A percentile compares a stretch with the other conserved stretches of the same genome.
Conservation (phyloP, 2,329 filamentous ascomycete genomes). For the Fusarium foetens region DNA sequence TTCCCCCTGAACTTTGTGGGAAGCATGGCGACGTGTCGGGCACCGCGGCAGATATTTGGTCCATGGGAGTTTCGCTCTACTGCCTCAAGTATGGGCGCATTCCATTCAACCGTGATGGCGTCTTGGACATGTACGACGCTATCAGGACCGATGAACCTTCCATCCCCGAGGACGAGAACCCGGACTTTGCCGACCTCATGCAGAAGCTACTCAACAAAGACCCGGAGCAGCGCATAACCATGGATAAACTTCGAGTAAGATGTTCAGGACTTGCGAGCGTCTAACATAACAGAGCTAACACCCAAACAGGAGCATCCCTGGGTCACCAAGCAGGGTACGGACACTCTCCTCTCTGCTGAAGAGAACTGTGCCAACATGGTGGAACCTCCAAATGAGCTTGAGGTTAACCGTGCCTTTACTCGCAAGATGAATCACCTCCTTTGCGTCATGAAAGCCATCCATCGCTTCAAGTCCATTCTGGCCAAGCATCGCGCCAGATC, state of each 20-base stretch:
- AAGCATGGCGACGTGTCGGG: conserved; percentile 90
- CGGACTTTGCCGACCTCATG: conserved; percentile 80
- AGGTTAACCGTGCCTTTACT: conserved; percentile 91
- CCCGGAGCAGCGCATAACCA: conserved; percentile 81
- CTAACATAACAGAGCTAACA: background rate
- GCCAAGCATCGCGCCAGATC: conserved; percentile 37
- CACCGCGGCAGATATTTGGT: conserved; percentile 94
- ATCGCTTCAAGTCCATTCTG: conserved; percentile 85
- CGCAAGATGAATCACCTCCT: conserved; percentile 87
- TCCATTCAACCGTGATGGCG: conserved; percentile 81
- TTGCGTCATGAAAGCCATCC: conserved; percentile 90
- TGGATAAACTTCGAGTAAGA: conserved; percentile 82
- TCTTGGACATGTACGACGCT: conserved; percentile 89
- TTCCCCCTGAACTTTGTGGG: conserved; percentile 90
- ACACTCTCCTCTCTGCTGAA: conserved; percentile 80
- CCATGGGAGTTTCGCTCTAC: conserved; percentile 95
- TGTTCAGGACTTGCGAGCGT: background rate
- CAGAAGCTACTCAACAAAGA: conserved; percentile 82
- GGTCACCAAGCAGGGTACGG: conserved; percentile 84
- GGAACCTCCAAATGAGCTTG: conserved; percentile 86
- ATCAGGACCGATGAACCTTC: conserved; percentile 77
- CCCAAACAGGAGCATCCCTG: conserved; percentile 81
- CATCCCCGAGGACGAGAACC: conserved; percentile 71
- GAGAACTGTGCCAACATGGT: conserved; percentile 88
- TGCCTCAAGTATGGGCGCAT: conserved; percentile 90